A percentile compares a stretch with the other conserved stretches of the same genome.
Evolutionary conservation across 2,329 filamentous ascomycete genomes (phyloP).

Genomic region (Pseudocercospora ulei): DNA sequence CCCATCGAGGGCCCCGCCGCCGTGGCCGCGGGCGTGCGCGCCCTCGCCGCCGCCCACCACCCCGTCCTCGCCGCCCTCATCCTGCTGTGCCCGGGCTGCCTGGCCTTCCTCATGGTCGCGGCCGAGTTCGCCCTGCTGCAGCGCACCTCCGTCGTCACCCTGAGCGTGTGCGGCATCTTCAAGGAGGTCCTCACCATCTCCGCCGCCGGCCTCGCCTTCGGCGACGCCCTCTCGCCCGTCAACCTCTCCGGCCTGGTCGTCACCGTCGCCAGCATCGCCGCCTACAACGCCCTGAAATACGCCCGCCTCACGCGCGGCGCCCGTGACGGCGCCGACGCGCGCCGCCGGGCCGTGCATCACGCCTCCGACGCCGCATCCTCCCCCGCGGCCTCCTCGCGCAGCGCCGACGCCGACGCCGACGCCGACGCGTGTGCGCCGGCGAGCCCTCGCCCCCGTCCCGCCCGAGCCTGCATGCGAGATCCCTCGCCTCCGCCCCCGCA

Average conservation of each 20-base stretch:
- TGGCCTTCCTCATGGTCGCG: constrained; percentile 94
- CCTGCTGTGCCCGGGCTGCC: constrained; percentile 75
- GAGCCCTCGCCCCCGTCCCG: constrained; percentile 28
- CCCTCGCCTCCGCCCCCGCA: constrained; percentile 19
- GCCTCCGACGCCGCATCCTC: constrained; percentile 22
- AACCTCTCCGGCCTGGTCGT: constrained; percentile 81
- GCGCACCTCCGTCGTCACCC: constrained; percentile 87
- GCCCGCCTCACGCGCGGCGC: constrained; percentile 13
- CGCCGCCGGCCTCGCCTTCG: constrained; percentile 76
- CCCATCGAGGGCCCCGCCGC: constrained; percentile 70
- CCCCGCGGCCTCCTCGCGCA: constrained; percentile 15
- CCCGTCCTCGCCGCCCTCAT: constrained; percentile 56
- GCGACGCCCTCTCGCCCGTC: constrained; percentile 75
- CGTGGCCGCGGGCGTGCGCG: constrained; percentile 56
- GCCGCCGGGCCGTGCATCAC: constrained; percentile 27
- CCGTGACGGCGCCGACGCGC: constrained; percentile 19
- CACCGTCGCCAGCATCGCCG: constrained; percentile 70
- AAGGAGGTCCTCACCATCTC: constrained; percentile 96
- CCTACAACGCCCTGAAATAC: constrained; percentile 94
- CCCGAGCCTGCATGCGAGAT: constrained; percentile 21
- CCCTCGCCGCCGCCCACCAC: constrained; percentile 60
- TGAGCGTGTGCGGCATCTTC: constrained; percentile 96
- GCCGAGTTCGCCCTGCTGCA: constrained; percentile 92
- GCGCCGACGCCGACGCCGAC: constrained; percentile 12
- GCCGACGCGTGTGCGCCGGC: constrained; percentile 19